Evolutionary conservation across 2,329 filamentous ascomycete species (phyloP), one percentile per base, ranked within the genome.

Genomic region (Ciborinia camelliae): DNA sequence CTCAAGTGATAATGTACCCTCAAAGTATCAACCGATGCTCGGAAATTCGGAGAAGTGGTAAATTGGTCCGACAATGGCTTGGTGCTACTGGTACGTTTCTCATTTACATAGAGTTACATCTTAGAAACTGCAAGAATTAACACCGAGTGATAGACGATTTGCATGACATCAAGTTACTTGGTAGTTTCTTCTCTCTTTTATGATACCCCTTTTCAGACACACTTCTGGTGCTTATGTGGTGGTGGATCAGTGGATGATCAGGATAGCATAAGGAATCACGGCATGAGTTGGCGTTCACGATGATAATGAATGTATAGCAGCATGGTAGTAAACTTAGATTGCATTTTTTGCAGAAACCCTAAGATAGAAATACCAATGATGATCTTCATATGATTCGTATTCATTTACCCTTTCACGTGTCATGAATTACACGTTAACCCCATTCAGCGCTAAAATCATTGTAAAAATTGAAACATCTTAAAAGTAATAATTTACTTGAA

Each of bases 401-500:
- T 43, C 26, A 50, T 63, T 63, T 43, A 37, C 59, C 55, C 55
- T 61, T 30, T 55, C 59, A 66, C 50, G 62, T 51, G 58, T 51
- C 58, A 63, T 65, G 55, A 64, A 62, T 65, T 62, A 62, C 58
- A 62, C 58, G 58, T 50, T 55, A 65, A 43, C 62, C 66, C 58
- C 32, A 35, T 35, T 58, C 41, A 65, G 50, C 69, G 67, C 67
- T 70, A 71, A 72, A 68, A 59, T 50, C 43, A 67, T 64, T 63
- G 26, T 60, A 65, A 64, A 61, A 63, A 65, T 35, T 35, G n/a
- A 68, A 39, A 26, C 37, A 65, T 53, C 52, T 62, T 65, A 60
- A 35, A 62, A 64, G 35, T 52, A 53, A 55, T 66, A 70, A 67
- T 83, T 86, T 97, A 98, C 86, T 98, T 98, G 90, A 97, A 98